These are phyloP conservation scores for Penicillium waksmanii DNA, from an alignment of 495 filamentous ascomycete genomes.

Conservation along the genomic window DNA sequence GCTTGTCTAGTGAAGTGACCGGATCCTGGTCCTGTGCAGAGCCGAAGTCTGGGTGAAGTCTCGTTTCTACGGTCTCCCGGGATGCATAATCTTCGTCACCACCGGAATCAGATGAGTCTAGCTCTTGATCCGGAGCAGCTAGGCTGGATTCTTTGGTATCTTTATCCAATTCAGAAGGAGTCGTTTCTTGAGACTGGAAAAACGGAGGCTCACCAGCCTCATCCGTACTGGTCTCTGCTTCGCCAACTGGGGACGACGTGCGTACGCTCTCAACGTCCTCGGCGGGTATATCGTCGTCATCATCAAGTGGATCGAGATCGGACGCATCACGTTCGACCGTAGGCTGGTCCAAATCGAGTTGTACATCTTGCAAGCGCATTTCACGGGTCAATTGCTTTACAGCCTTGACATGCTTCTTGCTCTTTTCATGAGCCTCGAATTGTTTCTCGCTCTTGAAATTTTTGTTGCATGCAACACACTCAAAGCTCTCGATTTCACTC, in stretches of 20 bases:
- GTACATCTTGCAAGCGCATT: constrained; percentile 77
- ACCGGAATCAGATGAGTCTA: constrained; percentile 2
- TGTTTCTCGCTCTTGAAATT: constrained; percentile 93
- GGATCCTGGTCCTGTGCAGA: constrained; percentile 7
- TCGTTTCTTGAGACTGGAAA: background rate
- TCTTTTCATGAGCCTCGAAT: constrained; percentile 90
- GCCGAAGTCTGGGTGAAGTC: constrained; percentile 22
- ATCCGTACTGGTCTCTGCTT: background rate
- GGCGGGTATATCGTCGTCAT: background rate
- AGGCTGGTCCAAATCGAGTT: constrained; percentile 31
- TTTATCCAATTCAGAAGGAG: constrained; percentile 3
- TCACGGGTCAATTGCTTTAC: constrained; percentile 76
- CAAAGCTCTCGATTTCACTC: constrained; percentile 63
- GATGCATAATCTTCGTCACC: constrained; percentile 52
- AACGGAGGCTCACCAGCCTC: background rate
- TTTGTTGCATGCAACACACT: constrained; percentile 92
- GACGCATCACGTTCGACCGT: background rate
- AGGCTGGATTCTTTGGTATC: constrained; percentile 2
- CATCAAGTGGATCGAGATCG: background rate
- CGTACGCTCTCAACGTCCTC: background rate
- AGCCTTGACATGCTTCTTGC: constrained; percentile 91
- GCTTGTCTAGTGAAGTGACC: constrained; percentile 25
- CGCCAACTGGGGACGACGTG: too few relatives aligned
- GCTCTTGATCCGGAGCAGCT: too few relatives aligned
- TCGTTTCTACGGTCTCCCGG: constrained; percentile 46